Evolutionary conservation across 352 stramenopile genomes (phyloP).

Genomic region (Pseudoperonospora humuli): DNA sequence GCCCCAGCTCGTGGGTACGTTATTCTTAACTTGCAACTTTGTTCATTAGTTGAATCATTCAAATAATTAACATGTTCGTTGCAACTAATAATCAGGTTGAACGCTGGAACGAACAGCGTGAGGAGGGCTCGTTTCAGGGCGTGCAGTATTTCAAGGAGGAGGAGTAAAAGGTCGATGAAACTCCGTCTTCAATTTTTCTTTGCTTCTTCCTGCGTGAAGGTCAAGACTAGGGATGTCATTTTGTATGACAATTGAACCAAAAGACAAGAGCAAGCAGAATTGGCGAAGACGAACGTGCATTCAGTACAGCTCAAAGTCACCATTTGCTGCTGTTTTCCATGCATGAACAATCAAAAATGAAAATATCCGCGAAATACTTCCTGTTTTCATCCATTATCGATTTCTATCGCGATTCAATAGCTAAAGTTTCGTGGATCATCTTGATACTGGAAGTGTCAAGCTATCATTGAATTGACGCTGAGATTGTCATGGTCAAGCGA

Average conservation of each 20-base stretch:
- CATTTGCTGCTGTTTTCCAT: no score
- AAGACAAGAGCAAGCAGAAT: no score
- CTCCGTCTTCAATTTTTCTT: slow-evolving; percentile 1
- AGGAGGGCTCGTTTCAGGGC: slow-evolving; percentile 76
- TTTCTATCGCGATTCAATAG: no score
- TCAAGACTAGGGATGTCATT: slow-evolving; percentile 1
- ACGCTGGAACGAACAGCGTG: slow-evolving; percentile 75
- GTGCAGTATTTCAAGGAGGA: slow-evolving; percentile 69
- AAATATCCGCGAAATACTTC: no score
- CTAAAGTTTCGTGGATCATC: no score
- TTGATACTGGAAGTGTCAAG: no score
- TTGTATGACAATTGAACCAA: slow-evolving; percentile 2
- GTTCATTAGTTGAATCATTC: not conserved
- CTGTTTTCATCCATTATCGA: no score
- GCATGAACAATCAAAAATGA: no score
- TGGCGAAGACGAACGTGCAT: no score
- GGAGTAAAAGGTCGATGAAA: slow-evolving; percentile 8
- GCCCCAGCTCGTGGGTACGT: slow-evolving; percentile 71
- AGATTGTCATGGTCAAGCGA: no score
- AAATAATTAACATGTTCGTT: not conserved
- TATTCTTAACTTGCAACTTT: not conserved
- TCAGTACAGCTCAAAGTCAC: no score
- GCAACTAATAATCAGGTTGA: slow-evolving; percentile 35
- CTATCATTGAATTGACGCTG: no score
- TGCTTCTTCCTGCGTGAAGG: slow-evolving; percentile 3